phyloP scores from a whole-genome alignment of 352 stramenopile genomes.

The Globisporangium okanoganense region DNA sequence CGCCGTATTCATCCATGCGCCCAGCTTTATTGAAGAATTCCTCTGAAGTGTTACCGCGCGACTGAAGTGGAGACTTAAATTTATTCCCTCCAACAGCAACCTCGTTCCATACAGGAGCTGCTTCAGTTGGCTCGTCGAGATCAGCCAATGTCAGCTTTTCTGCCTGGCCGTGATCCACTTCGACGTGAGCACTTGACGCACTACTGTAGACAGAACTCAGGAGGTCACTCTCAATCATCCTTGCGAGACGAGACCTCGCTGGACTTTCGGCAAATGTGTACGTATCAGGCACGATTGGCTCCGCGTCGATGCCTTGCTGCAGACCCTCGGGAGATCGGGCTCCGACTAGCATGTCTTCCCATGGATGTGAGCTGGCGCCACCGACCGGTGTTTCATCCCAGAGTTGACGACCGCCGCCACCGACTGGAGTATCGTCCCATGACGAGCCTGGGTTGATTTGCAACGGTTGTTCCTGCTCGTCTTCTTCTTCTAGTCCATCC shows the following conservation, averaged over 20 bases:
- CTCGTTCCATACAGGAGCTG: not conserved
- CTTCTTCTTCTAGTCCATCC: too few relatives aligned
- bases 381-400: not conserved
- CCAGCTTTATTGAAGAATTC: not conserved
- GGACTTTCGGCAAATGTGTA: not conserved
- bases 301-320: not conserved
- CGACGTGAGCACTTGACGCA: not conserved
- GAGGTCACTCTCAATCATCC: constrained; percentile 1
- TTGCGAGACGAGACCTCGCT: not conserved
- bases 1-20: not conserved
- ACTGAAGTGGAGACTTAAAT: not conserved
- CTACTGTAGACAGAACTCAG: not conserved
- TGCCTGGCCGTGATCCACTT: not conserved
- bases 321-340: not conserved
- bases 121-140: not conserved
- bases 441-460: too few relatives aligned
- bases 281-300: not conserved
- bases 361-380: not conserved
- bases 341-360: not conserved
- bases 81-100: not conserved
- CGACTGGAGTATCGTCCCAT: not conserved
- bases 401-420: not conserved
- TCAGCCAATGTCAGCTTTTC: constrained; percentile 5
- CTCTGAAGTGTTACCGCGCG: not conserved
- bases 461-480: too few relatives aligned